phyloP scores from a whole-genome alignment of 2,329 filamentous ascomycete genomes.

The Lachnellula cervina region DNA sequence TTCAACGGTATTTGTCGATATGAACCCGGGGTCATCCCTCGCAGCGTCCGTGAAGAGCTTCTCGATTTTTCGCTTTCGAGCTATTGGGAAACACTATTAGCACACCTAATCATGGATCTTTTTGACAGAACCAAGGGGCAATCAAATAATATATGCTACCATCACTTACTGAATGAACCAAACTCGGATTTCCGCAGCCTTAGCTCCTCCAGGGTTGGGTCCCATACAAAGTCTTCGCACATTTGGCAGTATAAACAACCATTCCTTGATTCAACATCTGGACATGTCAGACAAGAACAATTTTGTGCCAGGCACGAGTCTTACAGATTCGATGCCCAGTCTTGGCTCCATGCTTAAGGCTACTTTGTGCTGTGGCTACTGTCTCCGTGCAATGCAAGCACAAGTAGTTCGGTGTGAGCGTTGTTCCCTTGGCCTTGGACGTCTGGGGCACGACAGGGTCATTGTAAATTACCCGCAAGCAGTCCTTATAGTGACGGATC shows the following conservation, averaged over 20 bases:
- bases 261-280: slow-evolving; percentile 72
- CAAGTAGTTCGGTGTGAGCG: slow-evolving; percentile 63
- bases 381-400: slow-evolving; percentile 70
- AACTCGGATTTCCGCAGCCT: slow-evolving; percentile 65
- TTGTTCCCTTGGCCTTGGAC: slow-evolving; percentile 54
- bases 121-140: neutral
- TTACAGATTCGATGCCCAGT: slow-evolving; percentile 72
- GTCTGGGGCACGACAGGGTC: slow-evolving; percentile 62
- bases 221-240: slow-evolving; percentile 79
- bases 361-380: slow-evolving; percentile 56
- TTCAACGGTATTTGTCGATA: slow-evolving; percentile 71
- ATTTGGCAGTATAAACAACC: slow-evolving; percentile 75
- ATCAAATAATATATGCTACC: neutral
- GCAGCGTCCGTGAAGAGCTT: slow-evolving; percentile 61
- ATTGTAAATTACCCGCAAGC: slow-evolving; percentile 64
- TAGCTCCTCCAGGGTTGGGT: slow-evolving; percentile 72
- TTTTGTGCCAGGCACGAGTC: slow-evolving; percentile 20
- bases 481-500: slow-evolving; percentile 67
- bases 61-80: slow-evolving; percentile 71
- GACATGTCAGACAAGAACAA: slow-evolving; percentile 2
- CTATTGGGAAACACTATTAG: slow-evolving; percentile 30
- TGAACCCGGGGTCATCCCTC: slow-evolving; percentile 70
- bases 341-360: slow-evolving; percentile 60
- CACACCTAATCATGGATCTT: neutral
- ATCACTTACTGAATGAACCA: slow-evolving; percentile 56